phyloP scores from a whole-genome alignment of 208 protist species.

The Leishmania tarentolae region DNA sequence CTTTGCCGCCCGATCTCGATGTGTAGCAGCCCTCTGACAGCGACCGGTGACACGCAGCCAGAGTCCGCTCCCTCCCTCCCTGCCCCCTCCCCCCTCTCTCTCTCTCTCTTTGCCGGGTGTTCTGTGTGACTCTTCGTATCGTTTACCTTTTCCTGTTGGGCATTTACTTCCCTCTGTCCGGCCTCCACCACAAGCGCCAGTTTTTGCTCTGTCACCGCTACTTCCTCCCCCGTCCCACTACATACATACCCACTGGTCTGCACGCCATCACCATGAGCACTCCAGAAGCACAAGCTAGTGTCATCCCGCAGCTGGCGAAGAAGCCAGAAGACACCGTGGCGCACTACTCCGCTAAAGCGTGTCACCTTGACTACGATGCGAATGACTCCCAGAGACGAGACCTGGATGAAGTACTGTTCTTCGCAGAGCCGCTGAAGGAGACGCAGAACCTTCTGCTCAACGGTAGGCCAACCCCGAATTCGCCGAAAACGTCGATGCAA shows the following conservation, averaged over 20 bases:
- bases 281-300: neutral
- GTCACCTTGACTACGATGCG: conserved; percentile 18
- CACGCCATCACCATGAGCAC: neutral
- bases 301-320: neutral
- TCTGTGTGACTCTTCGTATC: neutral
- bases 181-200: neutral
- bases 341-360: neutral
- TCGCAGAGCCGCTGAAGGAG: conserved; percentile 36
- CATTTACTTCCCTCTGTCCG: neutral
- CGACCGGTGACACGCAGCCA: neutral
- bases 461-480: neutral
- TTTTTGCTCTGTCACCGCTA: neutral
- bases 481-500: conserved; percentile 47
- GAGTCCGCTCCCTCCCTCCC: neutral
- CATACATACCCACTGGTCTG: too few relatives aligned
- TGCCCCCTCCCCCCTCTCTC: neutral
- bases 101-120: neutral
- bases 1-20: neutral
- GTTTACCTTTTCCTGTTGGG: neutral
- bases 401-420: conserved; percentile 24
- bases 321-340: conserved; percentile 2
- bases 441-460: conserved; percentile 18
- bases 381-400: conserved; percentile 16
- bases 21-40: neutral
- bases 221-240: too few relatives aligned